Base-by-base conservation (phyloP, 2,329 filamentous ascomycete species). In the Diaporthe aspalathi region DNA sequence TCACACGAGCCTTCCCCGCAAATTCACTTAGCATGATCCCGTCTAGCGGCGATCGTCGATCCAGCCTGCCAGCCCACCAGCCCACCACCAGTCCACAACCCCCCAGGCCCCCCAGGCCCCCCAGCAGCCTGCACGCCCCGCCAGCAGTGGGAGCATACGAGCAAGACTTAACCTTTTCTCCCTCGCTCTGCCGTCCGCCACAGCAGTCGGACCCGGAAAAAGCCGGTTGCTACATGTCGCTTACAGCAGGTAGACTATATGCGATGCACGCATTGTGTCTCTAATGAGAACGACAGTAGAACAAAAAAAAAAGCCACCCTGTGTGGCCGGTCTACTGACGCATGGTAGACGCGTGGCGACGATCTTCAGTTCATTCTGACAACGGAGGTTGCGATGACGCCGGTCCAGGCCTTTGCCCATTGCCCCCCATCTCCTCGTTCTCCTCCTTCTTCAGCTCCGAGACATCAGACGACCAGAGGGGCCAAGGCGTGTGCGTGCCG, bases 11-110 rank as follows among this genome's bases (percentile, higher is more conserved):
- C 60, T 65, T 65, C 60, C 60, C 60, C 60, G 60, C 60, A 65
- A 65, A 50, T 65, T 45, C 27, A 47, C 57, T 50, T 38, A 65
- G 60, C 60, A 65, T 65, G 60, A 65, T 65, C 60, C 60, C 60
- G 60, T 65, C 60, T 65, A 65, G 60, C 60, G 60, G 60, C 60
- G 60, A 65, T 65, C 60, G 60, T 65, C 60, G 60, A 65, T 65
- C 43, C 60, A 65, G 43, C 45, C n/a, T 50, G 60, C 60, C 60
- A 56, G 32, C 38, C 32, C 32, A 6, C 50, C 50, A 53, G 50
- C 24, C 22, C 47, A 50, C 17, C 43, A 47, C n/a, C n/a, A n/a
- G n/a, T n/a, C n/a, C n/a, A n/a, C n/a, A n/a, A n/a, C n/a, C n/a
- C n/a, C n/a, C n/a, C n/a, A n/a, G n/a, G n/a, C n/a, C n/a, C n/a